phyloP scores from a whole-genome alignment of 169 alveolate species.

The Sarcocystis neurona region DNA sequence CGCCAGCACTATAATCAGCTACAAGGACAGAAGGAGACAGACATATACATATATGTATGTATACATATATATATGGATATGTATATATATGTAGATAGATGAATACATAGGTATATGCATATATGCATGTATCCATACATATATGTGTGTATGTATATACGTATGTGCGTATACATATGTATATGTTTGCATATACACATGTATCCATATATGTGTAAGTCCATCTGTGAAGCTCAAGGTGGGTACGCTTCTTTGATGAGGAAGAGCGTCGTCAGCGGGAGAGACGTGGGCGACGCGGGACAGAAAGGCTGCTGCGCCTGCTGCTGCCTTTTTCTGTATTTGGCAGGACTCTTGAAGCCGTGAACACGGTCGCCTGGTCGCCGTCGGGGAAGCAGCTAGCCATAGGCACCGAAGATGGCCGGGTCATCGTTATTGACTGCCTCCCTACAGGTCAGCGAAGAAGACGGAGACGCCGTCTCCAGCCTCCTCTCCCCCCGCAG shows the following conservation, averaged over 20 bases:
- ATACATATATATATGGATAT: neutral
- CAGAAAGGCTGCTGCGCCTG: neutral
- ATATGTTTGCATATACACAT: neutral
- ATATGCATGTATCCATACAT: neutral
- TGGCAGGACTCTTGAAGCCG: slow-evolving; percentile 13
- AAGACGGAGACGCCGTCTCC: neutral
- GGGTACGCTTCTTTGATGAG: too few species aligned
- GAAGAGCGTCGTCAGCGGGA: neutral
- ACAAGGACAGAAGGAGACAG: too few species aligned
- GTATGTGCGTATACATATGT: neutral
- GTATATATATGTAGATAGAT: neutral
- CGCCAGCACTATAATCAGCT: too few species aligned
- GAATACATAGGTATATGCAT: neutral
- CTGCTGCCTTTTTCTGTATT: too few species aligned
- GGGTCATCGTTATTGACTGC: slow-evolving; percentile 18
- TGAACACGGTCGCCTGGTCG: slow-evolving; percentile 37
- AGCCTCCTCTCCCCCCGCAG: neutral
- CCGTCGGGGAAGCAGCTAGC: slow-evolving; percentile 50
- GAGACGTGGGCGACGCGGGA: neutral
- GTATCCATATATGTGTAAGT: too few species aligned
- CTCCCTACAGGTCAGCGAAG: neutral
- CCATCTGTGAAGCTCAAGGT: too few species aligned
- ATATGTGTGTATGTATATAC: neutral
- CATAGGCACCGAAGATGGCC: slow-evolving; percentile 47
- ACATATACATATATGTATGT: neutral